A percentile compares a stretch with the other conserved stretches of the same genome.
Evolutionary conservation across 1,284 basidiomycete species (phyloP).

Genomic region (Moesziomyces aphidis): DNA sequence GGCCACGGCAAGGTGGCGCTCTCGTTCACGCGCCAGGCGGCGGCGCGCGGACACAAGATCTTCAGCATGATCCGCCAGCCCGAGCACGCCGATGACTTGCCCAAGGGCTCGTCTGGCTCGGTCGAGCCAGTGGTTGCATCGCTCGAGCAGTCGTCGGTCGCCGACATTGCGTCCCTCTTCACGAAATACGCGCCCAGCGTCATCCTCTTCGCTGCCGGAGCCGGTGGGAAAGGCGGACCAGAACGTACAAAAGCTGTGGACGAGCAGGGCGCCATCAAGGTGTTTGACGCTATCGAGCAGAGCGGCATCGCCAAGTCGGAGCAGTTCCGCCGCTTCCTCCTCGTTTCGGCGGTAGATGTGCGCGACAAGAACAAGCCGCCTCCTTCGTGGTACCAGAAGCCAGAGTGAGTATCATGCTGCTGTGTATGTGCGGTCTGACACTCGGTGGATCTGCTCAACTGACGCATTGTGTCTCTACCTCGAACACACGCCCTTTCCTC

Average conservation of each 20-base stretch:
- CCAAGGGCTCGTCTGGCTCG: constrained; percentile 25
- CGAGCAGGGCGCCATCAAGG: constrained; percentile 78
- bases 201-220: constrained; percentile 78
- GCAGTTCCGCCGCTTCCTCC: constrained; percentile 74
- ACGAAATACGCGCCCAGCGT: constrained; percentile 71
- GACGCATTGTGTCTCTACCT: neutral
- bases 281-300: constrained; percentile 78
- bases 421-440: neutral
- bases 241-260: constrained; percentile 78
- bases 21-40: constrained; percentile 49
- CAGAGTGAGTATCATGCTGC: constrained; percentile 69
- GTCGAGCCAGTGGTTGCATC: constrained; percentile 75
- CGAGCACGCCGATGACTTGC: constrained; percentile 50
- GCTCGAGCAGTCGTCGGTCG: constrained; percentile 73
- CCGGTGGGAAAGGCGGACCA: constrained; percentile 76
- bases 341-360: constrained; percentile 76
- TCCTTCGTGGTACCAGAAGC: constrained; percentile 40
- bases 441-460: neutral
- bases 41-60: constrained; percentile 46
- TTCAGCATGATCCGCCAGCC: constrained; percentile 52
- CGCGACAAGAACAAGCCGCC: constrained; percentile 71
- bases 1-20: constrained; percentile 59
- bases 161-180: constrained; percentile 73
- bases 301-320: constrained; percentile 68
- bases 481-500: constrained; percentile 9